Percentiles rank a stretch among this genome's conserved stretches.
Conservation (phyloP, 805 yeast species). For the Kodamaea hsintzibuensis region DNA sequence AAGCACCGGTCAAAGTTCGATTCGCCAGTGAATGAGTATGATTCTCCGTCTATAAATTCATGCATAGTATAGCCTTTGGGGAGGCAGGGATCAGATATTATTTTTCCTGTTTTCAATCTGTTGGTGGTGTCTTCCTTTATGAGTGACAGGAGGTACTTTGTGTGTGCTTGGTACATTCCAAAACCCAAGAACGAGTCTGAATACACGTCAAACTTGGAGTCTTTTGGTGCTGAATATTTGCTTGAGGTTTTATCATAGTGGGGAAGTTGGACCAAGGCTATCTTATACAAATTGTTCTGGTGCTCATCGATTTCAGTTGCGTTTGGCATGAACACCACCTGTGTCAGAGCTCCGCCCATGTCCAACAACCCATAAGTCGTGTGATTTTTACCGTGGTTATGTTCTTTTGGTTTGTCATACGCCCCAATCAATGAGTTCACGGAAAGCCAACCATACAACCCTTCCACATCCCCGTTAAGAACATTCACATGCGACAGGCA, state of each 20-base stretch:
- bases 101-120: slow-evolving; percentile 6
- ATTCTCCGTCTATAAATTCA: slow-evolving; percentile 21
- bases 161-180: slow-evolving; percentile 59
- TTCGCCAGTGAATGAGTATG: slow-evolving; percentile 47
- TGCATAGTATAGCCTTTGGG: slow-evolving; percentile 46
- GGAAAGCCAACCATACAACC: slow-evolving; percentile 67
- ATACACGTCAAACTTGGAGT: slow-evolving; percentile 43
- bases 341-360: slow-evolving; percentile 69
- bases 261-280: slow-evolving; percentile 43
- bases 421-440: slow-evolving; percentile 56
- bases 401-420: slow-evolving; percentile 36
- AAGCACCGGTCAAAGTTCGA: slow-evolving; percentile 54
- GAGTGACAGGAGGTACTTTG: slow-evolving; percentile 43
- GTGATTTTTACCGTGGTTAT: slow-evolving; percentile 45
- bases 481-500: slow-evolving; percentile 59
- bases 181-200: slow-evolving; percentile 60
- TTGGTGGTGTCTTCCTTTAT: slow-evolving; percentile 19
- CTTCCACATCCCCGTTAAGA: slow-evolving; percentile 66
- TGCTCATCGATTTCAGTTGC: slow-evolving; percentile 45
- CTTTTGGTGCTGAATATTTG: slow-evolving; percentile 20
- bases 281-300: slow-evolving; percentile 44
- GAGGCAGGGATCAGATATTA: slow-evolving; percentile 55
- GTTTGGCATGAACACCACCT: slow-evolving; percentile 63
- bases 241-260: slow-evolving; percentile 4
- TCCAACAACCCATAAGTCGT: slow-evolving; percentile 58